phyloP scores from a whole-genome alignment of 352 stramenopile species.

The Globisporangium uncinulatum region DNA sequence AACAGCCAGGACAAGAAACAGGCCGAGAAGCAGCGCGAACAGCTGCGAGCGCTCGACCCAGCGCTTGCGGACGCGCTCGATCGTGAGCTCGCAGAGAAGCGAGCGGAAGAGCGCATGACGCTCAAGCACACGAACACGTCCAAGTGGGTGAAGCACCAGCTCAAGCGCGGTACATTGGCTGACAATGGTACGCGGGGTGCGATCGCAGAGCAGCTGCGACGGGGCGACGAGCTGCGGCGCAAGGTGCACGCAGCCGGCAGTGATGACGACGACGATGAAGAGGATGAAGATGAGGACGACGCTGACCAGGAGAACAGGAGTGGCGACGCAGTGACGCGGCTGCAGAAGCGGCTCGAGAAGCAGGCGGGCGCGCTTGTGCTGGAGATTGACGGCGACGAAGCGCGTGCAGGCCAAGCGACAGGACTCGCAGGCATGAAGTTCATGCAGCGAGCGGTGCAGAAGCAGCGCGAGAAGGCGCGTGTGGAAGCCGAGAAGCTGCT shows the following conservation, averaged over 20 bases:
- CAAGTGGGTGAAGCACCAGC: constrained; percentile 95
- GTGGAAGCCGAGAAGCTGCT: constrained; percentile 92
- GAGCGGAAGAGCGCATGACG: constrained; percentile 96
- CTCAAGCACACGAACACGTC: constrained; percentile 98
- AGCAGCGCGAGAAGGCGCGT: constrained; percentile 90
- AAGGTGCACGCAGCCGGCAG: constrained; percentile 88
- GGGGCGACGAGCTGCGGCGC: constrained; percentile 89
- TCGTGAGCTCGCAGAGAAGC: constrained; percentile 84
- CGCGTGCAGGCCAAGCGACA: constrained; percentile 42
- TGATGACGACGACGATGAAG: constrained; percentile 52
- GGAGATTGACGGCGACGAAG: constrained; percentile 65
- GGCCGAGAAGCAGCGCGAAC: constrained; percentile 81
- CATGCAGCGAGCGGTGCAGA: constrained; percentile 96
- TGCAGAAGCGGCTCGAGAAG: constrained; percentile 63
- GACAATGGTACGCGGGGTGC: constrained; percentile 89
- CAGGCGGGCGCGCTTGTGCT: constrained; percentile 69
- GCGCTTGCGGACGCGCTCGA: constrained; percentile 70
- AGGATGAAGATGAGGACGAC: constrained; percentile 25
- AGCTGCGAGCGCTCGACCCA: constrained; percentile 72
- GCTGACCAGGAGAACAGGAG: constrained; percentile 1
- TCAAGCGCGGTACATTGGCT: constrained; percentile 88
- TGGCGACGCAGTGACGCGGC: constrained; percentile 42
- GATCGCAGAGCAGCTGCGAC: constrained; percentile 86
- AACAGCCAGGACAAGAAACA: constrained; percentile 91
- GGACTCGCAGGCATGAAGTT: constrained; percentile 96